A percentile compares a stretch with the other conserved stretches of the same genome.
These are phyloP conservation scores for Taphrina confusa DNA, from an alignment of 1,139 yeast species.

Conservation along the genomic window DNA sequence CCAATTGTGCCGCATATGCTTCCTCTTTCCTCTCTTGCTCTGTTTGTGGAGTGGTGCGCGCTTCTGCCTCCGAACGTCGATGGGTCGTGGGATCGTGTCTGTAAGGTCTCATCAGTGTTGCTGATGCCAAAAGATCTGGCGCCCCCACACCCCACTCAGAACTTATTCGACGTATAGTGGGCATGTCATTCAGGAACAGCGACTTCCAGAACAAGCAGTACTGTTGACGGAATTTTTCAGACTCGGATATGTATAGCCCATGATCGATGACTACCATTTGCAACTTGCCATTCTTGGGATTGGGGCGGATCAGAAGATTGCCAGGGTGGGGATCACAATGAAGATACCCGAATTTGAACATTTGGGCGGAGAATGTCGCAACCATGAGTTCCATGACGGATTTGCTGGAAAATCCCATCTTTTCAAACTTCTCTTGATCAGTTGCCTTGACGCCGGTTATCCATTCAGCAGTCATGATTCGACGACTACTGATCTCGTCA, in stretches of 20 bases:
- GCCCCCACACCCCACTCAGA: constrained; percentile 71
- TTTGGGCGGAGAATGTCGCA: constrained; percentile 63
- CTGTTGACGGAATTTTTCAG: constrained; percentile 56
- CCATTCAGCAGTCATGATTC: constrained; percentile 71
- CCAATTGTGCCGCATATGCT: constrained; percentile 49
- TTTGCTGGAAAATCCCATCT: constrained; percentile 51
- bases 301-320: constrained; percentile 59
- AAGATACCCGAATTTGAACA: constrained; percentile 71
- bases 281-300: constrained; percentile 45
- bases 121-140: constrained; percentile 63
- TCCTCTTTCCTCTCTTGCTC: constrained; percentile 22
- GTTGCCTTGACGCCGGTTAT: constrained; percentile 66
- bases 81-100: constrained; percentile 33
- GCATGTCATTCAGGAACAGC: constrained; percentile 57
- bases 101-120: constrained; percentile 58
- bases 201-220: constrained; percentile 67
- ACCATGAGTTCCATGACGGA: constrained; percentile 57
- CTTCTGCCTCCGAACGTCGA: constrained; percentile 25
- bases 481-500: constrained; percentile 52
- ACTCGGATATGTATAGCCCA: constrained; percentile 64
- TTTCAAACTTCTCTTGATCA: constrained; percentile 51
- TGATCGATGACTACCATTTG: constrained; percentile 72
- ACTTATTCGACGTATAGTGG: constrained; percentile 56
- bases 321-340: constrained; percentile 89
- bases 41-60: neutral